phyloP scores from a whole-genome alignment of 2,329 filamentous ascomycete species.

The Stachybotrys elegans region DNA sequence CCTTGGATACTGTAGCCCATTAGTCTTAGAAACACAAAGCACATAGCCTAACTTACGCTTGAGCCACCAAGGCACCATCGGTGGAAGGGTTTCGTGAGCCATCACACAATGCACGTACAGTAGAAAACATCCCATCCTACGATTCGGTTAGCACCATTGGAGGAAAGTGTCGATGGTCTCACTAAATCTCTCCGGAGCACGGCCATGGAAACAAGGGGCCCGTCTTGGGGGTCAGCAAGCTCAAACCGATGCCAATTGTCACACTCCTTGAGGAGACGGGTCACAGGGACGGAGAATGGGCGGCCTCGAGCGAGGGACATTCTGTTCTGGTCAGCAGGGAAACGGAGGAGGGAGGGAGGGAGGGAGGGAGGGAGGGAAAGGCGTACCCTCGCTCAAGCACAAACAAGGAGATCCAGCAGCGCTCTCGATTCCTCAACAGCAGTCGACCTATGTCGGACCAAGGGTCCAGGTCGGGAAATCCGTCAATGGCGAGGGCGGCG shows the following conservation, averaged over 20 bases:
- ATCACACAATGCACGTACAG: conserved; percentile 56
- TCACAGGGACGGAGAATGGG: conserved; percentile 63
- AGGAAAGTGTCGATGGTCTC: conserved; percentile 16
- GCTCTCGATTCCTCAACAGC: conserved; percentile 59
- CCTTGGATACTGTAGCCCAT: conserved; percentile 41
- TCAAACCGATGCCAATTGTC: conserved; percentile 64
- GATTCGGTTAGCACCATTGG: conserved; percentile 7
- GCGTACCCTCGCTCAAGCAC: conserved; percentile 63
- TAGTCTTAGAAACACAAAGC: conserved; percentile 3
- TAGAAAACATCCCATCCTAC: conserved; percentile 50
- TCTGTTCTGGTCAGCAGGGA: conserved; percentile 17
- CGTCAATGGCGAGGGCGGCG: conserved; percentile 62
- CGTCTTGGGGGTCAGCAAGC: conserved; percentile 62
- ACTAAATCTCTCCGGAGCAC: conserved; percentile 64
- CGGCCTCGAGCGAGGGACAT: conserved; percentile 67
- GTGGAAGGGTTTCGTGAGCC: conserved; percentile 43
- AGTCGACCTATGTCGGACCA: conserved; percentile 55
- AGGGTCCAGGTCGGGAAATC: conserved; percentile 59
- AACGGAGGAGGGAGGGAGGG: background rate
- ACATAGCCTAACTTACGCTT: conserved; percentile 33
- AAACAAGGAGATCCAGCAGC: conserved; percentile 67
- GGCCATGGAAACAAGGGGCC: conserved; percentile 66
- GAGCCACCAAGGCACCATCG: conserved; percentile 48
- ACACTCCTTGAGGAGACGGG: conserved; percentile 60
- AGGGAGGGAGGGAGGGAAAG: background rate